Evolutionary conservation across 2,329 filamentous ascomycete genomes (phyloP).

Genomic region (Passalora sequoiae): DNA sequence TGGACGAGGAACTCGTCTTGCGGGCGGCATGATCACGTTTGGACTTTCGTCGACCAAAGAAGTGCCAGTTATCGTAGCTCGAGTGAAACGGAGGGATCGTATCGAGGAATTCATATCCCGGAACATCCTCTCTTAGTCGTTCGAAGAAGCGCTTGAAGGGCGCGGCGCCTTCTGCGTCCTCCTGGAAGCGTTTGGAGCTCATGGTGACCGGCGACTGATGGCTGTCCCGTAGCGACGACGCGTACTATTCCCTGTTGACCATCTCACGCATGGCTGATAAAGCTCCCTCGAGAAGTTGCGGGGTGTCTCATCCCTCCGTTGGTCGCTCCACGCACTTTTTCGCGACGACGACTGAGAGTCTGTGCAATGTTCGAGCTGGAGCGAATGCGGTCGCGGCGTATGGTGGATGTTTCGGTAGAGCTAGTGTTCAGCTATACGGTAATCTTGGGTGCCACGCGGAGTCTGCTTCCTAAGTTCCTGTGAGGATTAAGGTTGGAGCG

Average conservation of each 20-base stretch:
- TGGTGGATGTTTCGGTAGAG: neutral
- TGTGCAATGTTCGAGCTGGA: too few species aligned
- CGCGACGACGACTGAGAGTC: too few species aligned
- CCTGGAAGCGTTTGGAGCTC: constrained; percentile 11
- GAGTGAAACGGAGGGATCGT: constrained; percentile 43
- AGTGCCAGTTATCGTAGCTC: constrained; percentile 79
- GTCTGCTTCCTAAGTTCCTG: too few species aligned
- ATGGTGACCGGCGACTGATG: constrained; percentile 3
- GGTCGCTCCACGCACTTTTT: neutral
- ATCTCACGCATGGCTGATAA: neutral
- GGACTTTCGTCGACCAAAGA: constrained; percentile 44
- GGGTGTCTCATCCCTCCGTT: neutral
- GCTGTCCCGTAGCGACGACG: too few species aligned
- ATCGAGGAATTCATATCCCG: constrained; percentile 36
- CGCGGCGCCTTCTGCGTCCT: constrained; percentile 14
- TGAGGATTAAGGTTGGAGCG: too few species aligned
- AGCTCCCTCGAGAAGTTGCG: neutral
- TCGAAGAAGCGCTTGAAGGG: constrained; percentile 32
- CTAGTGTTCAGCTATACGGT: too few species aligned
- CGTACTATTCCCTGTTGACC: neutral
- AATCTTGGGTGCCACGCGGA: too few species aligned
- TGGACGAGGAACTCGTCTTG: constrained; percentile 38
- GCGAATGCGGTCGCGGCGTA: too few species aligned
- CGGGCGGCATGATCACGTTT: constrained; percentile 31
- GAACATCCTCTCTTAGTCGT: constrained; percentile 32